phyloP scores from a whole-genome alignment of 2,329 filamentous ascomycete species.

The Bipolaris victoriae region DNA sequence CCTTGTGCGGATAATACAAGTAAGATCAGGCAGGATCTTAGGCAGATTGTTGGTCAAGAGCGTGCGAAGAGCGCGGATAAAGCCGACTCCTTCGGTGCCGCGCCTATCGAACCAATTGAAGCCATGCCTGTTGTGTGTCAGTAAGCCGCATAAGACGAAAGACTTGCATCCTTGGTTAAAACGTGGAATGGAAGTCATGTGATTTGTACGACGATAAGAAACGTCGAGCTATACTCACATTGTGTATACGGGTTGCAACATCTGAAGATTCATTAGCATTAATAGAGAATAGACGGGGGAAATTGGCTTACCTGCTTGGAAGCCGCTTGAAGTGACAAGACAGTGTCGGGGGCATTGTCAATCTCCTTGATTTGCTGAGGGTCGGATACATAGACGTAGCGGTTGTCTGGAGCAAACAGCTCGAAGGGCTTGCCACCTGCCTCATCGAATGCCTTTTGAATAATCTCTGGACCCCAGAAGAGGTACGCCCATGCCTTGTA shows the following conservation, averaged over 20 bases:
- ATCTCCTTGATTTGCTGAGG: slow-evolving; percentile 26
- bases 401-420: slow-evolving; percentile 21
- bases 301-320: slow-evolving; percentile 20
- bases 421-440: slow-evolving; percentile 21
- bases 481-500: slow-evolving; percentile 23
- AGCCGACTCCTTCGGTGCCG: slow-evolving; percentile 36
- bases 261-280: not conserved
- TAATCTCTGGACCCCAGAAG: slow-evolving; percentile 22
- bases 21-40: slow-evolving; percentile 22
- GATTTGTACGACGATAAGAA: not conserved
- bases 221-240: slow-evolving; percentile 7
- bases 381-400: slow-evolving; percentile 23
- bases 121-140: slow-evolving; percentile 31
- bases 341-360: slow-evolving; percentile 22
- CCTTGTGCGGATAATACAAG: slow-evolving; percentile 16
- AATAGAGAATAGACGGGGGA: not conserved
- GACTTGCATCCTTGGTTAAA: not conserved
- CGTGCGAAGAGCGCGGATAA: slow-evolving; percentile 28
- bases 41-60: slow-evolving; percentile 30
- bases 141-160: not conserved
- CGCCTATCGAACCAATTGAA: slow-evolving; percentile 41
- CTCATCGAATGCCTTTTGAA: slow-evolving; percentile 18
- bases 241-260: slow-evolving; percentile 22
- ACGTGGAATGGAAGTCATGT: not conserved
- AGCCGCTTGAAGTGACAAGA: slow-evolving; percentile 24